Base-by-base conservation (phyloP, 148 eudicot genomes). In the Camellia lanceoleosa region DNA sequence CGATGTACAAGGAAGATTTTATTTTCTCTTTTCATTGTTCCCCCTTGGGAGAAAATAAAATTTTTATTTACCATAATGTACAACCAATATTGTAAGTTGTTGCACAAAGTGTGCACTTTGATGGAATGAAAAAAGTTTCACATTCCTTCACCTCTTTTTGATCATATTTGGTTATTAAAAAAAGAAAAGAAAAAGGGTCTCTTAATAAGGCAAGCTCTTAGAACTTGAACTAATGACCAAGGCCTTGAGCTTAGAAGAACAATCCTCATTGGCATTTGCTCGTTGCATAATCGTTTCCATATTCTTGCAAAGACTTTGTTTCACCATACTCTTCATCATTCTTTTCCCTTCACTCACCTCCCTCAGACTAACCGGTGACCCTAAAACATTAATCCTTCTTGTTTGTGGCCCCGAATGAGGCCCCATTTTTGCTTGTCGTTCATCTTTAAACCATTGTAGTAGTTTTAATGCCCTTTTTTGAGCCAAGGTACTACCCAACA, bases 371-470 rank as follows among this genome's bases (percentile, higher is more conserved):
- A 86, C 30, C 0, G 90, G 92, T 23, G 91, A 91, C 3, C 90
- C 93, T 7, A 85, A 73, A 0, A 82, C 54, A 30, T 30, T 30
- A 5, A 87, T 71, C 85, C 90, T 80, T 41, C 88, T 78, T 0
- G 87, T 84, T 59, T 89, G 96, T 4, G 98, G 98, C 23, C 97
- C 97, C 0, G 97, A 95, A 69, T 93, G 97, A 43, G 89, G 87
- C 74, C 95, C 90, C 69, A 91, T 86, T 61, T 74, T 84, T n/a
- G 54, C 77, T 13, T 83, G 88, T 44, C 94, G 73, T 49, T 93
- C 98, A 9, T 93, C 89, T 78, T 90, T 95, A 67, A 95, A 93
- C 93, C 98, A 95, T 78, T 95, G 94, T 4, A 95, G 79, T 71
- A 95, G 67, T 60, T 89, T 95, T 71, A 90, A 7, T 4, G 98